Evolutionary conservation across 345 rosid genomes (phyloP), one percentile per base, ranked within the genome.

Genomic region (Citropsis articulata): DNA sequence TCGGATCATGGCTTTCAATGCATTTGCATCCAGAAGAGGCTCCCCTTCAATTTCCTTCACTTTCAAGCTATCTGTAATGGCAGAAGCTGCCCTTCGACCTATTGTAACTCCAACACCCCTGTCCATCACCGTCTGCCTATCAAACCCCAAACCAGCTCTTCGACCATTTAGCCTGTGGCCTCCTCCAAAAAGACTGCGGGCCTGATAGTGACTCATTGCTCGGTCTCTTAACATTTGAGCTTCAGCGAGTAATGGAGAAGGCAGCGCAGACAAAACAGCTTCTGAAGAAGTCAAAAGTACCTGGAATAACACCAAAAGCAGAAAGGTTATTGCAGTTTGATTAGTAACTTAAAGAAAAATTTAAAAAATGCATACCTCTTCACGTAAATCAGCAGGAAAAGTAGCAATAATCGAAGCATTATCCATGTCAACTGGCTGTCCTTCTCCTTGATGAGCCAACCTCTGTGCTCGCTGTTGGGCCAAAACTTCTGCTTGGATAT

Each of bases 391-490:
- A 78, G 94, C 93, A 72, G 99, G 99, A 79, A 95, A 88, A 75
- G 99, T 95, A 75, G 99, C 99, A 83, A 95, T 95, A 62, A 93
- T 95, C 28, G 99, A 93, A 80, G 99, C 97, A 76, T 93, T 95
- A 83, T 95, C 99, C 99, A 95, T 95, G 84, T 95, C 99, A 79
- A 92, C 98, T 67, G 99, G 98, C 81, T 93, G 98, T 68, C 97
- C 97, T 79, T 91, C 91, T 79, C 97, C 94, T 83, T 93, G 99
- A 79, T 91, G 98, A 35, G 91, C 91, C 73, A 90, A 87, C 84
- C 97, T 85, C 81, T 94, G 99, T 59, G 93, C 96, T 85, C 99
- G 90, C 87, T 95, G 99, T 78, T 95, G 99, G 72, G 99, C 98
- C 88, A 95, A 87, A 78, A 95, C 99, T 84, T 95, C 99, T 79